These are phyloP conservation scores for Picea abies DNA, from an alignment of 83 land plant genomes.

Conservation along the genomic window DNA sequence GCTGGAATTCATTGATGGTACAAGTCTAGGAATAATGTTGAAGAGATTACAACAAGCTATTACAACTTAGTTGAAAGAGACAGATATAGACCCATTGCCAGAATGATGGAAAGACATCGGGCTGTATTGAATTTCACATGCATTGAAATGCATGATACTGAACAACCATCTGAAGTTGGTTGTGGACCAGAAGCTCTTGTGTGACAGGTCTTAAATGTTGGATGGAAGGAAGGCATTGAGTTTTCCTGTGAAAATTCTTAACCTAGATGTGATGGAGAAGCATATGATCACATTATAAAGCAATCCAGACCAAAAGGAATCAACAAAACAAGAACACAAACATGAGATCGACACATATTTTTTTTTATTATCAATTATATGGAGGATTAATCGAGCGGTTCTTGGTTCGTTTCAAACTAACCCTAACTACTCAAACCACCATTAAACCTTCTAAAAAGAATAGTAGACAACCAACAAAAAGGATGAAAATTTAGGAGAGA, in stretches of 20 bases:
- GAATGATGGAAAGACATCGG: constrained; percentile 60
- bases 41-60: constrained; percentile 69
- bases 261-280: constrained; percentile 12
- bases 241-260: constrained; percentile 17
- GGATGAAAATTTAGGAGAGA: too few species aligned
- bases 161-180: constrained; percentile 35
- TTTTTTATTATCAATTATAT: too few species aligned
- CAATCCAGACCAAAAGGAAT: constrained; percentile 18
- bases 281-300: constrained; percentile 4
- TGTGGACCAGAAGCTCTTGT: constrained; percentile 29
- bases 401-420: too few species aligned
- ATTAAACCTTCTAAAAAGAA: too few species aligned
- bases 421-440: too few species aligned
- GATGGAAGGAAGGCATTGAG: constrained; percentile 16
- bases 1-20: constrained; percentile 84
- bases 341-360: too few species aligned
- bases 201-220: background rate
- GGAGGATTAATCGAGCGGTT: too few species aligned
- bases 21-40: constrained; percentile 44
- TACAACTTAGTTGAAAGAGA: constrained; percentile 60
- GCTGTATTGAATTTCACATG: constrained; percentile 68
- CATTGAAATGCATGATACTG: constrained; percentile 61
- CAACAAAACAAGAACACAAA: background rate
- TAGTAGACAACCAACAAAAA: too few species aligned
- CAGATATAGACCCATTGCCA: constrained; percentile 58